Conservation (phyloP, 1,139 yeast species). For the Pneumocystis sp. region DNA sequence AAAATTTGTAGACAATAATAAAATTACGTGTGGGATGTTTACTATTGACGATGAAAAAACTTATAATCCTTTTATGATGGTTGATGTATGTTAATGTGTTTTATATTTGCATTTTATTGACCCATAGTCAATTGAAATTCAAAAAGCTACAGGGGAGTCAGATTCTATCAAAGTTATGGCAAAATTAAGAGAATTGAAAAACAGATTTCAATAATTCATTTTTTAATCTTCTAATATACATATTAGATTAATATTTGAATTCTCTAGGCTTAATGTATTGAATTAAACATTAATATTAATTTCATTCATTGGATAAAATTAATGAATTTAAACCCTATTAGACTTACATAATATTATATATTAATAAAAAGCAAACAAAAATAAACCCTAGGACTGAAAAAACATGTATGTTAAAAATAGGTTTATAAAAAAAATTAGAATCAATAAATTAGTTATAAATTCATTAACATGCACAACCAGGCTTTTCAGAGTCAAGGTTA, state of each 20-base stretch:
- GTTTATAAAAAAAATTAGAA: not conserved
- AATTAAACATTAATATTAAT: not conserved
- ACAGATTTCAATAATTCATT: slow-evolving; percentile 19
- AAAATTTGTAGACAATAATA: slow-evolving; percentile 38
- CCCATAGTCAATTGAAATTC: slow-evolving; percentile 37
- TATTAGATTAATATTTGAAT: too few species aligned
- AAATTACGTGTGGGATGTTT: slow-evolving; percentile 67
- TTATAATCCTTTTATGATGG: slow-evolving; percentile 82
- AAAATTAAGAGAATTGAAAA: slow-evolving; percentile 54
- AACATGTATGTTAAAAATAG: not conserved
- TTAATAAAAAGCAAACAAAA: not conserved
- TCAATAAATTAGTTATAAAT: not conserved
- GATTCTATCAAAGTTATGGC: slow-evolving; percentile 45
- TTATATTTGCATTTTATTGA: not conserved
- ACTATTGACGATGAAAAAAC: slow-evolving; percentile 70
- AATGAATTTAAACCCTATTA: not conserved
- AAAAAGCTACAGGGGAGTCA: slow-evolving; percentile 32
- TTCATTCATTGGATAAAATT: not conserved
- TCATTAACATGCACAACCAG: not conserved
- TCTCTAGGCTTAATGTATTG: not conserved
- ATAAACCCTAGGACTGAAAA: not conserved
- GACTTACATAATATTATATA: not conserved
- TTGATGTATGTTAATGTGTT: slow-evolving; percentile 20
- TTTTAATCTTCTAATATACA: not conserved
- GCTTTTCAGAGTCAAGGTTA: slow-evolving; percentile 8